Base-by-base conservation (phyloP, 768 basidiomycete genomes). In the Hypsizygus marmoreus region DNA sequence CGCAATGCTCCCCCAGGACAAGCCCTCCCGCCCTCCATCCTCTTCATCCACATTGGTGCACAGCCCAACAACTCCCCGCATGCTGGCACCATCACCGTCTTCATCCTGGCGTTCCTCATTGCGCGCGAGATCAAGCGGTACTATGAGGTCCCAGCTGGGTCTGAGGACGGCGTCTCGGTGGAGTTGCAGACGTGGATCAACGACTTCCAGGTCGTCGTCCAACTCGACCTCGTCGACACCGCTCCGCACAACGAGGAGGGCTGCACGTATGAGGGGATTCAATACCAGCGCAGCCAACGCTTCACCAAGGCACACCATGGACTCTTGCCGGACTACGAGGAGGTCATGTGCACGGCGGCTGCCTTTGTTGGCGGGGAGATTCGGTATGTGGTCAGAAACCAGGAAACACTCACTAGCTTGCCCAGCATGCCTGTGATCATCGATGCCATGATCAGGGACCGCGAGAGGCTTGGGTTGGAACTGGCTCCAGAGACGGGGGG, bases 31-130 rank as follows among this genome's bases (percentile, higher is more conserved):
- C 47, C 35, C 20, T 13, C 39, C 30, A 38, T 28, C 30, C 13
- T 49, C 20, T 14, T 54, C 23, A 42, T 62, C 19, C 60, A 64
- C 28, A 55, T 64, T 30, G 61, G 62, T 30, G 61, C 62, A 14
- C 66, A 68, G 41, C 66, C 66, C 8, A 68, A 68, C 49, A 66
- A 60, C 49, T 56, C 54, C 40, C 63, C 64, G 8, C 64, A 67
- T 41, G 51, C 51, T 1, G 66, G 64, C 4, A 67, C 63, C 6
- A 55, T 67, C 25, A 43, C 59, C 38, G 54, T 50, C 9, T 63
- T 66, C 43, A 40, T 57, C 23, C 38, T 58, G 4, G 62, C 59
- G 2, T 63, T 66, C 52, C 24, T 58, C 43, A 35, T 63, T n/a
- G 62, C 58, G 4, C 38, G 43, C 5, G 49, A 52, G 10, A 47